Percentiles rank a stretch among this genome's conserved stretches.
Evolutionary conservation across 345 rosid species (phyloP).

Genomic region (Euphorbia lathyris): DNA sequence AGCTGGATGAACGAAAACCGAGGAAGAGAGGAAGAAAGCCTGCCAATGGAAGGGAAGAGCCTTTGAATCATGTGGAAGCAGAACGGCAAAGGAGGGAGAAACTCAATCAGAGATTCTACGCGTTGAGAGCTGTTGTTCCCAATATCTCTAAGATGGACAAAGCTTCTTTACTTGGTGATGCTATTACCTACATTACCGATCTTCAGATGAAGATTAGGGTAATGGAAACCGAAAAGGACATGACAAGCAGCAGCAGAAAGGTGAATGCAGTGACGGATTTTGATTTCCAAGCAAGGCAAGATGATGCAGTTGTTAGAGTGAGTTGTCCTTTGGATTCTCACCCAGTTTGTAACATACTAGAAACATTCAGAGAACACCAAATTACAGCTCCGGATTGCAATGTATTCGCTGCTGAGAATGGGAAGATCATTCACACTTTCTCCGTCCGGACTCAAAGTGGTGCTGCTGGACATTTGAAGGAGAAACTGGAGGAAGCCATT

Average conservation of each 20-base stretch:
- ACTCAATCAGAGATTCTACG: slow-evolving; percentile 94
- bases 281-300: slow-evolving; percentile 68
- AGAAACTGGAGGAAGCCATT: slow-evolving; percentile 64
- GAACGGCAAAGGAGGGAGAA: slow-evolving; percentile 95
- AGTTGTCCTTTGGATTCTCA: slow-evolving; percentile 75
- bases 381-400: slow-evolving; percentile 52
- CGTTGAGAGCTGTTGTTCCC: slow-evolving; percentile 84
- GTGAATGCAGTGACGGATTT: slow-evolving; percentile 50
- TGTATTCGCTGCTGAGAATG: slow-evolving; percentile 55
- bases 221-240: slow-evolving; percentile 73
- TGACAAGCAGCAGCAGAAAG: slow-evolving; percentile 39
- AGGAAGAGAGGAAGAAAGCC: slow-evolving; percentile 97
- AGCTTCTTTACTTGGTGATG: slow-evolving; percentile 89
- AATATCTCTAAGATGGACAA: slow-evolving; percentile 97
- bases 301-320: slow-evolving; percentile 67
- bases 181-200: slow-evolving; percentile 76
- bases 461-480: slow-evolving; percentile 77
- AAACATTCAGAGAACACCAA: slow-evolving; percentile 67
- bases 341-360: slow-evolving; percentile 61
- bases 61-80: slow-evolving; percentile 92
- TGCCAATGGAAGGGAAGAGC: slow-evolving; percentile 96
- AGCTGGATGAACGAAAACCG: slow-evolving; percentile 74
- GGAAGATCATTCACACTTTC: slow-evolving; percentile 73
- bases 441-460: slow-evolving; percentile 60
- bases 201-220: slow-evolving; percentile 69